phyloP scores from a whole-genome alignment of 2,329 filamentous ascomycete genomes.

The Cladosporium sp. region DNA sequence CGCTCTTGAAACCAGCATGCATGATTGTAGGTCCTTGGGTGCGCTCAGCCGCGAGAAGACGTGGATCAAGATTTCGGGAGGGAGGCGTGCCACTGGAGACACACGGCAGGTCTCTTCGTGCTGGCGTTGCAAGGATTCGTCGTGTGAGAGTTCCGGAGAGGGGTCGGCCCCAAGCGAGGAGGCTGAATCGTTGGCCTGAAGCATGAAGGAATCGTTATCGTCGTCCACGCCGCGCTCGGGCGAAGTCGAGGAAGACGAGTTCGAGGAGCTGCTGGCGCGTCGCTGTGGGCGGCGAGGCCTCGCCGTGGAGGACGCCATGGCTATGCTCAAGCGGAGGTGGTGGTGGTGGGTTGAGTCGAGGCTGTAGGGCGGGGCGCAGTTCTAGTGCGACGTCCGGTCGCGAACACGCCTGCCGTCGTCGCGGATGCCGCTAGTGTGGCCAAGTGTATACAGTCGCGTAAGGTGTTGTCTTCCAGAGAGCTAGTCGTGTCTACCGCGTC shows the following conservation, averaged over 20 bases:
- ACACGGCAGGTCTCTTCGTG: constrained; percentile 63
- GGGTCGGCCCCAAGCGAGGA: constrained; percentile 80
- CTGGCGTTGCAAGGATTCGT: constrained; percentile 55
- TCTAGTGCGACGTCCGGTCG: neutral
- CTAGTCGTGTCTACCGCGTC: neutral
- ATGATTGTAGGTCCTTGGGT: constrained; percentile 69
- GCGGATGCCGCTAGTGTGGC: neutral
- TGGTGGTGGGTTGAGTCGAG: neutral
- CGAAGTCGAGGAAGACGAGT: constrained; percentile 67
- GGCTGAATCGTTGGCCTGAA: constrained; percentile 79
- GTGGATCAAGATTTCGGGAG: constrained; percentile 90
- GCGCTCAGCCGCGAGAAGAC: constrained; percentile 83
- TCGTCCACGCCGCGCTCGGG: constrained; percentile 74
- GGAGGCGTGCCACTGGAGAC: constrained; percentile 78
- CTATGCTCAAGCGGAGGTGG: neutral
- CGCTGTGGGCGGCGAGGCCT: constrained; percentile 5
- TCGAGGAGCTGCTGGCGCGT: constrained; percentile 32
- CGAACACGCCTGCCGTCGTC: neutral
- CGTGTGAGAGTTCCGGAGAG: constrained; percentile 51
- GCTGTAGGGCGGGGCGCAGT: neutral
- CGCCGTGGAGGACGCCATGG: neutral
- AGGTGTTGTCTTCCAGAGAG: neutral
- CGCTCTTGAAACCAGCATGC: constrained; percentile 88
- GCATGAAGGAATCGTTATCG: constrained; percentile 89
- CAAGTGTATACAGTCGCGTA: neutral